A percentile compares a stretch with the other conserved stretches of the same genome.
phyloP scores from a whole-genome alignment of 352 stramenopile genomes.

The Phytophthora crassamura region DNA sequence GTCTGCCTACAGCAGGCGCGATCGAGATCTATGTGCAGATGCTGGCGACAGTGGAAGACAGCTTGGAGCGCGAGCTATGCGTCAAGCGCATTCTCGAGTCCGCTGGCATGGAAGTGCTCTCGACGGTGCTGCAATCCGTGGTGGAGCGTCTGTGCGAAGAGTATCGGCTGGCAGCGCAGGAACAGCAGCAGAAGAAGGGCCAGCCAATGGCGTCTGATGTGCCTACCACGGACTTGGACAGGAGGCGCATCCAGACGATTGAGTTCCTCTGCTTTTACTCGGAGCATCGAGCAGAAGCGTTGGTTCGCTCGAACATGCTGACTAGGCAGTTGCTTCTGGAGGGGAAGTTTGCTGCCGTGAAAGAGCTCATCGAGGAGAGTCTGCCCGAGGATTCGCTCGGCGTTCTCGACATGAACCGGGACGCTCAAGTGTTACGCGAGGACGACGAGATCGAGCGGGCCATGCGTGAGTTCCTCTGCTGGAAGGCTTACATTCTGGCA shows the following conservation, averaged over 20 bases:
- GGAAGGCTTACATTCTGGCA: constrained; percentile 74
- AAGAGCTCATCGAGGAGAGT: constrained; percentile 62
- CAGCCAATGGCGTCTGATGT: constrained; percentile 27
- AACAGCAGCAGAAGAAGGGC: constrained; percentile 40
- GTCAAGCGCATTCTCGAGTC: constrained; percentile 74
- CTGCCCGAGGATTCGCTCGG: constrained; percentile 77
- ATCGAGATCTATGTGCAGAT: constrained; percentile 84
- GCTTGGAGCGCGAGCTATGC: constrained; percentile 69
- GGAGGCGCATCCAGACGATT: constrained; percentile 68
- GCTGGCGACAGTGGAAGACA: constrained; percentile 63
- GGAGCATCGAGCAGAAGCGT: constrained; percentile 67
- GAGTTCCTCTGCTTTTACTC: constrained; percentile 81
- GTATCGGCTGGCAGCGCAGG: constrained; percentile 33
- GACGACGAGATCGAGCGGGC: constrained; percentile 60
- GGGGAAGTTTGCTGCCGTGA: constrained; percentile 69
- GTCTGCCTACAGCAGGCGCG: constrained; percentile 60
- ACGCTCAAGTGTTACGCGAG: constrained; percentile 44
- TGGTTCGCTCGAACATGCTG: constrained; percentile 65
- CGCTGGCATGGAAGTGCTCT: constrained; percentile 69
- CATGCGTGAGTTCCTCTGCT: constrained; percentile 73
- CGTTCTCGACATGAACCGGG: constrained; percentile 63
- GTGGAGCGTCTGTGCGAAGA: constrained; percentile 58
- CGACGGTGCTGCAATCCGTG: constrained; percentile 61
- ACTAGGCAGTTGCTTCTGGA: constrained; percentile 77
- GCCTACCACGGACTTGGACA: constrained; percentile 53